Evolutionary conservation across 176 grass and related monocot species (phyloP).

Genomic region (Oryza brachyantha): DNA sequence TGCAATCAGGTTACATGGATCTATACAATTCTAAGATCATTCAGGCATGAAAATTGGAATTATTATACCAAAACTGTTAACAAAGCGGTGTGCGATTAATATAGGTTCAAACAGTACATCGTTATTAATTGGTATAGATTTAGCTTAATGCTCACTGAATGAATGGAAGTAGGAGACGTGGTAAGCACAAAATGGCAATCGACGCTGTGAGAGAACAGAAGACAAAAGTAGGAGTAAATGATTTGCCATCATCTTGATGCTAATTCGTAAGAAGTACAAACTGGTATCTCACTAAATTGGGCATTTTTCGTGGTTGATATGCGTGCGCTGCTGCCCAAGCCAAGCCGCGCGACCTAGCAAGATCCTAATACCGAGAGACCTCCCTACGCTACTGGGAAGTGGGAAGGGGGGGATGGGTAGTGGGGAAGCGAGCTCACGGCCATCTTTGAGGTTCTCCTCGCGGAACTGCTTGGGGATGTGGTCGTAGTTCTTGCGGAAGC

Average conservation of each 20-base stretch:
- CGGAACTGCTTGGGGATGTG: constrained; percentile 82
- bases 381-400: not conserved
- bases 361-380: not conserved
- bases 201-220: not conserved
- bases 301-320: not conserved
- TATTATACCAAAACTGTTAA: not conserved
- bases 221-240: not conserved
- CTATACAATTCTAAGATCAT: not conserved
- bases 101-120: not conserved
- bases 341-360: not conserved
- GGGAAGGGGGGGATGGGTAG: not conserved
- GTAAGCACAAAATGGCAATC: not conserved
- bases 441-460: constrained; percentile 79
- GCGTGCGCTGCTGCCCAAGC: not conserved
- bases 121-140: too few relatives aligned
- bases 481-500: constrained; percentile 49
- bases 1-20: not conserved
- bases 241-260: not conserved
- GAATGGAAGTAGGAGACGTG: not conserved
- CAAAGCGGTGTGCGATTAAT: not conserved
- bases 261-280: not conserved
- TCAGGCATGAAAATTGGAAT: not conserved
- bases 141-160: too few relatives aligned
- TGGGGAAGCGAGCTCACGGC: constrained; percentile 37
- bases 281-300: not conserved